A percentile compares a stretch with the other conserved stretches of the same genome.
Conservation (phyloP, 257 asterid species). For the Paraleonurus japonicus region DNA sequence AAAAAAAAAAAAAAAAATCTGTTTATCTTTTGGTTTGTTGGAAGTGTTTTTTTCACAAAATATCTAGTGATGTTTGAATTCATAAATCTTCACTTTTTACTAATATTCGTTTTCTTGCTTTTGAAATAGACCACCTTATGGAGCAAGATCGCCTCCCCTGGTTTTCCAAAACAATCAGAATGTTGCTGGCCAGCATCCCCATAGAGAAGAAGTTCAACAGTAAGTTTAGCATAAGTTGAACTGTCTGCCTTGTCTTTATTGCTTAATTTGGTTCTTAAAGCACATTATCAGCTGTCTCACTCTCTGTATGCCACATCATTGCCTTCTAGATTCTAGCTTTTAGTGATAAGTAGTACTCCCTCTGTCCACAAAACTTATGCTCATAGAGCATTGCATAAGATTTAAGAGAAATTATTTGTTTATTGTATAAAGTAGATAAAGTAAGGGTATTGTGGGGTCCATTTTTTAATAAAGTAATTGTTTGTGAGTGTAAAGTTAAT, state of each 20-base stretch:
- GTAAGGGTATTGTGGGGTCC: no score
- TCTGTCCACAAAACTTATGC: no score
- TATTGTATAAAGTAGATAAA: no score
- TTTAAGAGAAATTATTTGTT: no score
- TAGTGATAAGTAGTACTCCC: no score
- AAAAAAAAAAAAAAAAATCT: background rate
- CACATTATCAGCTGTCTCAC: constrained; percentile 3
- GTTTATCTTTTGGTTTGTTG: background rate
- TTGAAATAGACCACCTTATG: constrained; percentile 27
- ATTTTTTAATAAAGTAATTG: no score
- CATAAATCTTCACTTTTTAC: background rate
- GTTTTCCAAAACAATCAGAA: constrained; percentile 41
- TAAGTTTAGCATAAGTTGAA: constrained; percentile 32
- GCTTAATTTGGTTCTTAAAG: background rate
- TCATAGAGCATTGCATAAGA: no score
- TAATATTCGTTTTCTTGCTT: constrained; percentile 14
- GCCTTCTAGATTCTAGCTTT: background rate
- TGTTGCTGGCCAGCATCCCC: constrained; percentile 39
- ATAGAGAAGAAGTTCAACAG: constrained; percentile 43
- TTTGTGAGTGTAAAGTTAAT: no score
- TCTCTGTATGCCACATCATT: constrained; percentile 7
- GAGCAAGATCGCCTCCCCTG: constrained; percentile 40
- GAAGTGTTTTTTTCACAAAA: background rate
- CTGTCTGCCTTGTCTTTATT: background rate
- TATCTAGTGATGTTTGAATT: background rate